phyloP scores from a whole-genome alignment of 2,329 filamentous ascomycete species.

The Fusarium sp. region DNA sequence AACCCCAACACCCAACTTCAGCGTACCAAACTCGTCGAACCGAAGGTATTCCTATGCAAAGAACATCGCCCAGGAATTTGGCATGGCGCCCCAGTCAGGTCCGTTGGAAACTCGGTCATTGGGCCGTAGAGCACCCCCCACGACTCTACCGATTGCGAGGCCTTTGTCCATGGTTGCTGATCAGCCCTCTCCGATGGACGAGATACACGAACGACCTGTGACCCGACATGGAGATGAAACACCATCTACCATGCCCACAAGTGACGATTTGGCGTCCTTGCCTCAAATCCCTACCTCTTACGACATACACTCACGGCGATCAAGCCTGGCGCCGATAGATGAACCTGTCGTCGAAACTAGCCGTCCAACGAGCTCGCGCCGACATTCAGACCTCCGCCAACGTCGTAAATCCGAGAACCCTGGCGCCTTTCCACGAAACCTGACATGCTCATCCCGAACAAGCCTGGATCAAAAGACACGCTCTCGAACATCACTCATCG shows the following conservation, averaged over 20 bases:
- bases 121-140: conserved; percentile 53
- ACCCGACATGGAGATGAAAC: conserved; percentile 47
- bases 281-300: conserved; percentile 23
- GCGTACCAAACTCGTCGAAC: conserved; percentile 60
- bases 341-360: conserved; percentile 34
- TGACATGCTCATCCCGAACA: conserved; percentile 26
- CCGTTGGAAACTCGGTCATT: conserved; percentile 33
- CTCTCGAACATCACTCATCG: conserved; percentile 36
- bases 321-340: conserved; percentile 37
- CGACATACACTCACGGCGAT: conserved; percentile 39
- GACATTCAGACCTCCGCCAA: conserved; percentile 50
- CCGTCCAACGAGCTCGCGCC: conserved; percentile 44
- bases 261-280: conserved; percentile 34
- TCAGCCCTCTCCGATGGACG: conserved; percentile 58
- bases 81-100: conserved; percentile 29
- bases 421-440: conserved; percentile 19
- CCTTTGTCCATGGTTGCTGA: conserved; percentile 68
- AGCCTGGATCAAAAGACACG: conserved; percentile 36
- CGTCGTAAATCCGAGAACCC: conserved; percentile 46
- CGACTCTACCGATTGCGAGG: conserved; percentile 61
- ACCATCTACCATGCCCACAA: conserved; percentile 10
- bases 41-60: conserved; percentile 60
- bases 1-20: conserved; percentile 62
- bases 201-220: conserved; percentile 47
- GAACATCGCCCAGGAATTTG: conserved; percentile 39